These are phyloP conservation scores for Exophiala calicioides DNA, from an alignment of 2,329 filamentous ascomycete species.

Conservation along the genomic window DNA sequence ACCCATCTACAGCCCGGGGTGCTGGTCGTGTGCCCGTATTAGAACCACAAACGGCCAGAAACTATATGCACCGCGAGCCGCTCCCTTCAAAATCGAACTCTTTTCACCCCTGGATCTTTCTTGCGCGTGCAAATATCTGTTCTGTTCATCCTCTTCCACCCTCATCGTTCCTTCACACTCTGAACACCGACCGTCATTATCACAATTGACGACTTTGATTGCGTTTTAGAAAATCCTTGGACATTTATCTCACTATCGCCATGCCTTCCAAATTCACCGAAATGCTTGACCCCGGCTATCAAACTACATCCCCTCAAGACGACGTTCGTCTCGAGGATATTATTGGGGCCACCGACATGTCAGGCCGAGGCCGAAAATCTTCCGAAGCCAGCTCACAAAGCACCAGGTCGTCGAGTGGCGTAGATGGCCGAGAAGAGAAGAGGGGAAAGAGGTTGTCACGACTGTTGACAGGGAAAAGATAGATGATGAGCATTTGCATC, in stretches of 20 bases:
- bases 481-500: conserved; percentile 10
- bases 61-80: background rate
- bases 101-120: background rate
- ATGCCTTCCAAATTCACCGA: conserved; percentile 47
- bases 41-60: background rate
- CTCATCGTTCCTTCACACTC: background rate
- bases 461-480: conserved; percentile 23
- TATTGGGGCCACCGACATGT: conserved; percentile 40
- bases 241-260: conserved; percentile 29
- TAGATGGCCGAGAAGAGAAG: conserved; percentile 19
- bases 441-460: conserved; percentile 22
- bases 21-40: background rate
- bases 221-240: too few relatives aligned
- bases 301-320: conserved; percentile 39
- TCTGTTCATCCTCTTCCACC: conserved; percentile 5
- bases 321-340: conserved; percentile 48
- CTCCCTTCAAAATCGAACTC: background rate
- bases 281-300: conserved; percentile 42
- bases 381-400: conserved; percentile 40
- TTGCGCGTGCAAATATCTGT: too few relatives aligned
- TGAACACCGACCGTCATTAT: background rate
- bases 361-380: conserved; percentile 33
- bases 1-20: background rate
- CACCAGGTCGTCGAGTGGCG: conserved; percentile 34
- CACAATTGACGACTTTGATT: background rate